Evolutionary conservation across 768 basidiomycete genomes (phyloP), one percentile per base, ranked within the genome.

Genomic region (Asterophora parasitica): DNA sequence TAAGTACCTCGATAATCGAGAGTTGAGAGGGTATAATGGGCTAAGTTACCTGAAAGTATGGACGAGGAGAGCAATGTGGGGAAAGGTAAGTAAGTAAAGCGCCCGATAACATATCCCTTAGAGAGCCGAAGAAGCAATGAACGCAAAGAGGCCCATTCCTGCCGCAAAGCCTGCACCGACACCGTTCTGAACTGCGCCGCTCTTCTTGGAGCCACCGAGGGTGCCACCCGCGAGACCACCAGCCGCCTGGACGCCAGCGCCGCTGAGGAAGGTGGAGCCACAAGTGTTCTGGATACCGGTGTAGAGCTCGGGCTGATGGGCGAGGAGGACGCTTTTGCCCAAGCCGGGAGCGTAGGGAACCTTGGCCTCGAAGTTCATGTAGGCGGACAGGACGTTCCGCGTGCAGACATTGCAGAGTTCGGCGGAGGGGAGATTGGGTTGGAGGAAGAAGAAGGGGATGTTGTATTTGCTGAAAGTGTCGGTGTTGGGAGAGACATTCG

Each of bases 321-420:
- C 60, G 37, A 98, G 71, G 46, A 97, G 71, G 11, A 72, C 62
- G 58, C 84, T 88, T 57, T 75, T 73, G 49, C 52, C 44, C 20
- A 96, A 59, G 42, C 95, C 92, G 23, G 85, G 79, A 7, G 77
- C 88, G 64, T 92, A 97, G 1, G 86, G 85, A 36, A 72, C 67
- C 47, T 65, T 63, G 34, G 80, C 77, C 69, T 93, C 88, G 65
- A 79, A 94, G 48, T 70, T 65, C 65, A 90, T 82, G 76, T 89
- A 99, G 7, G 81, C 55, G 1, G 81, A 78, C 55, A 98, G 61
- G 61, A 93, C 70, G 53, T 76, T 77, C 62, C 86, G 80, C 10
- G 89, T 82, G 82, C 95, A 98, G 11, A 82, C 56, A 2, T 76
- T 82, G 82, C 95, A 97, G 36, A 96, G 83, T 17, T 65, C 44